Percentiles rank a stretch among this genome's conserved stretches.
Conservation (phyloP, 257 asterid genomes). For the Lantana camara region DNA sequence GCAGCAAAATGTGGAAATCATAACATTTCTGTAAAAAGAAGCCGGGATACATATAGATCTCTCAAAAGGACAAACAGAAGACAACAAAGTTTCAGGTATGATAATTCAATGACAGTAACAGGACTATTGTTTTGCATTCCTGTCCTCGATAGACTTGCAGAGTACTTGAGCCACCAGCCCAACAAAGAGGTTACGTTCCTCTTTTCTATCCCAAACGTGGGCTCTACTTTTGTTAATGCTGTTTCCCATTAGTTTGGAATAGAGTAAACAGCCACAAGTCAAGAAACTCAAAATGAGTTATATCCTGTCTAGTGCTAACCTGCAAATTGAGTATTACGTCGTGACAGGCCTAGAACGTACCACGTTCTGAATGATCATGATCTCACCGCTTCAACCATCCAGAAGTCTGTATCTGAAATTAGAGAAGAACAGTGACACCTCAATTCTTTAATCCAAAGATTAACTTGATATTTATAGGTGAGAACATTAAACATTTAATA, state of each 20-base stretch:
- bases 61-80: slow-evolving; percentile 15
- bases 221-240: slow-evolving; percentile 21
- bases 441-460: slow-evolving; percentile 2
- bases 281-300: slow-evolving; percentile 6
- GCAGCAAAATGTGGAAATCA: slow-evolving; percentile 23
- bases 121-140: slow-evolving; percentile 12
- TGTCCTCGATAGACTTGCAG: slow-evolving; percentile 24
- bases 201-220: slow-evolving; percentile 26
- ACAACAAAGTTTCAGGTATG: slow-evolving; percentile 5
- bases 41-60: slow-evolving; percentile 5
- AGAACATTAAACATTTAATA: not conserved
- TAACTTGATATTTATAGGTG: slow-evolving; percentile 7
- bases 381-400: not conserved
- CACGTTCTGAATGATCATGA: not conserved
- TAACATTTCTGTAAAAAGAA: slow-evolving; percentile 16
- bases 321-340: not conserved
- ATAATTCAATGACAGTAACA: slow-evolving; percentile 22
- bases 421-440: slow-evolving; percentile 10
- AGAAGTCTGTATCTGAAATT: slow-evolving; percentile 23
- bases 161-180: slow-evolving; percentile 20
- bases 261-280: not conserved
- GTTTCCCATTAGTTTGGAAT: not conserved
- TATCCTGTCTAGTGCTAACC: slow-evolving; percentile 12
- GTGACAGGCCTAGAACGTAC: slow-evolving; percentile 25
- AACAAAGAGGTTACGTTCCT: slow-evolving; percentile 15